phyloP scores from a whole-genome alignment of 129 eudicot species.

The Deinandra increscens region DNA sequence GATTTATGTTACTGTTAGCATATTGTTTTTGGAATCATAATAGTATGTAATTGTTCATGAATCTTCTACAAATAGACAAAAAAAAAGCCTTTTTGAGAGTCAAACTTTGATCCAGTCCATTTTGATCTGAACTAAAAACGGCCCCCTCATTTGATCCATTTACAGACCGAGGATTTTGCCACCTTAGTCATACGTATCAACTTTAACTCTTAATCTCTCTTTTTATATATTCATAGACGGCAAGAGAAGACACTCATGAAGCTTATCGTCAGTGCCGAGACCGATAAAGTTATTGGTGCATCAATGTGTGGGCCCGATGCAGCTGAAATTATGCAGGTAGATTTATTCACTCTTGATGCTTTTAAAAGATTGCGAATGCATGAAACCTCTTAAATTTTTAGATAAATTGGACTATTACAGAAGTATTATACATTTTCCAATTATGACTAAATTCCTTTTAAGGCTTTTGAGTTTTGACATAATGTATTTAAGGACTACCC shows the following conservation, averaged over 20 bases:
- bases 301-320: conserved; percentile 99
- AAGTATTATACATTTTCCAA: background rate
- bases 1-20: background rate
- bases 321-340: conserved; percentile 95
- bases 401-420: background rate
- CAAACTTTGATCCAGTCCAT: background rate
- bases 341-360: conserved; percentile 1
- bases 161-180: background rate
- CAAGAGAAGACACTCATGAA: conserved; percentile 95
- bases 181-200: background rate
- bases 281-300: conserved; percentile 96
- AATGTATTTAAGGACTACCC: background rate
- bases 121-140: background rate
- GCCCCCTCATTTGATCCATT: background rate
- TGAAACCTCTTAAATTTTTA: background rate
- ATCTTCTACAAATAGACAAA: background rate
- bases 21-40: background rate
- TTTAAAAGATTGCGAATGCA: background rate
- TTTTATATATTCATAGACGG: conserved; percentile 43
- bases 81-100: background rate
- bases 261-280: conserved; percentile 82
- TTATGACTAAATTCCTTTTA: background rate
- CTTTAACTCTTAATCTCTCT: background rate
- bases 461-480: background rate
- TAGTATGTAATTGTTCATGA: background rate